Evolutionary conservation across 1,284 basidiomycete genomes (phyloP), one percentile per base, ranked within the genome.

Genomic region (Ceratobasidium theobromae): DNA sequence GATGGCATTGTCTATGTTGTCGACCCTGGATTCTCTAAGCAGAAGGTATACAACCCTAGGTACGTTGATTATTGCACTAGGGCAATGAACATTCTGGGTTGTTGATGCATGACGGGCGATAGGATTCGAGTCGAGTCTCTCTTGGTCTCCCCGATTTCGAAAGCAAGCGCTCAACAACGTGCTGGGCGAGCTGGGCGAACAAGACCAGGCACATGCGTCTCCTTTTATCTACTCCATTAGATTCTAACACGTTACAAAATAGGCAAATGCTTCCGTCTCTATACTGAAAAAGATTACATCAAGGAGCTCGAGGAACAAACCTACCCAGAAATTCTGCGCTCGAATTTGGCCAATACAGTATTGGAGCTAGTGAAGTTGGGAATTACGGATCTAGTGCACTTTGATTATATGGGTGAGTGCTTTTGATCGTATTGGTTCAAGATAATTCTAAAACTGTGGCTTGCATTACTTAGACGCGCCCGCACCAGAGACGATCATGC

Each of bases 1-100:
- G 96, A 98, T 72, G 97, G 96, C 25, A 98, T 99, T 73, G 95
- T 99, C 12, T 99, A 98, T 74, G 96, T 99, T 66, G 94, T 99
- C 48, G 96, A 99, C 75, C 95, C 97, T 0, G 96, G 96, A 0
- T 96, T 97, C 80, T 94, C 92, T 72, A 9, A 96, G 78, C 93
- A 98, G 78, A 98, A 95, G 75, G 92, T 98, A 58, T 98, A 98
- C 80, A 97, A 97, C 75, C 95, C 95, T 0, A 25, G 58, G 58
- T 52, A 25, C 30, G 58, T 64, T 23, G 16, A 8, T 14, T 16
- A 2, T 32, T 21, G 8, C 9, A 21, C 1, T 25, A 35, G n/a
- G 6, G 43, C 28, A 4, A 21, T 11, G 18, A 45, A 11, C 43
- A 45, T n/a, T n/a, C n/a, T n/a, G n/a, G 43, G 43, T 38, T 8